These are phyloP conservation scores for Spizellomyces punctatus DNA, from an alignment of 192 early-diverging fungal genomes.

Conservation along the genomic window DNA sequence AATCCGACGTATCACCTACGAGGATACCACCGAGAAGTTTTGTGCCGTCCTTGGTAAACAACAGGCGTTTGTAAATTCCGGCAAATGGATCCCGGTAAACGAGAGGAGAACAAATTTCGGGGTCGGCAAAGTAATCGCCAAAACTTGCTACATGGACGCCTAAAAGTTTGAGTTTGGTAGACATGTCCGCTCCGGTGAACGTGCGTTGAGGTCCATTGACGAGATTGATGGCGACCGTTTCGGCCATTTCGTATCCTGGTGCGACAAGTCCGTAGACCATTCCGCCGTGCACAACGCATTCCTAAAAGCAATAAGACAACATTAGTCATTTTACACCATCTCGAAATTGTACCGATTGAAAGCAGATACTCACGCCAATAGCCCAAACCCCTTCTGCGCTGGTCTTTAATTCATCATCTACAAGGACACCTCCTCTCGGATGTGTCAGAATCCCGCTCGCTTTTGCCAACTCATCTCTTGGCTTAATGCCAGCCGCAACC, in stretches of 20 bases:
- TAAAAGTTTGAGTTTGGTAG: constrained; percentile 69
- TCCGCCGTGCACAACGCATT: constrained; percentile 54
- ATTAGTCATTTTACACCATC: no score
- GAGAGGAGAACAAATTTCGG: neutral
- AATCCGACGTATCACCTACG: constrained; percentile 69
- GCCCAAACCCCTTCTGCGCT: constrained; percentile 52
- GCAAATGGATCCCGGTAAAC: constrained; percentile 33
- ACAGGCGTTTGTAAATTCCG: constrained; percentile 61
- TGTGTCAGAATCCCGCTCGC: constrained; percentile 47
- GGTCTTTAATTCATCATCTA: constrained; percentile 54
- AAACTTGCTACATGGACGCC: constrained; percentile 73
- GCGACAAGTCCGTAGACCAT: constrained; percentile 62
- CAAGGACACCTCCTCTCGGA: constrained; percentile 62
- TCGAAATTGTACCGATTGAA: no score
- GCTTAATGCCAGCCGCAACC: constrained; percentile 47
- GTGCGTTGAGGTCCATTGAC: constrained; percentile 6
- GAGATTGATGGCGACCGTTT: constrained; percentile 61
- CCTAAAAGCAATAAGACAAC: constrained; percentile 9
- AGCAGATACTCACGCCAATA: constrained; percentile 40
- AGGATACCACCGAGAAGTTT: constrained; percentile 66
- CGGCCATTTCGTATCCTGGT: constrained; percentile 75
- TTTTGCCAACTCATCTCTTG: constrained; percentile 61
- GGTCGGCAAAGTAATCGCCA: constrained; percentile 65
- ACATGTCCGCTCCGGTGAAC: constrained; percentile 64
- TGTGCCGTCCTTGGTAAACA: constrained; percentile 70